phyloP scores from a whole-genome alignment of 2,329 filamentous ascomycete genomes.

The Fusarium xylarioides region DNA sequence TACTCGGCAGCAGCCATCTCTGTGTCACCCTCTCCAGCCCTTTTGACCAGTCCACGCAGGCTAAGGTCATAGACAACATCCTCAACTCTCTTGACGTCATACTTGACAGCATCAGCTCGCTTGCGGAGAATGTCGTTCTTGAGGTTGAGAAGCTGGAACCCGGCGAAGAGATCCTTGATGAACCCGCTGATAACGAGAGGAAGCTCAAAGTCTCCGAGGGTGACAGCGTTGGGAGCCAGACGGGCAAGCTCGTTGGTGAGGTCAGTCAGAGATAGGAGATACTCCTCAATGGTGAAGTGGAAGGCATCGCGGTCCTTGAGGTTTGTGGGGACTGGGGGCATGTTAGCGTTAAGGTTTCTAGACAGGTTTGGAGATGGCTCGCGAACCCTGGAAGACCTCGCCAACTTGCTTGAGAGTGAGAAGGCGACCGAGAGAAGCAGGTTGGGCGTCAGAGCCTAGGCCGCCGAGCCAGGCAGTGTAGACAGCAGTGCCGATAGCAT shows the following conservation, averaged over 20 bases:
- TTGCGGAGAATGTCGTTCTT: constrained; percentile 94
- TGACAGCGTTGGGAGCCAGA: constrained; percentile 90
- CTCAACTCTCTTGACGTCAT: constrained; percentile 96
- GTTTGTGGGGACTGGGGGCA: constrained; percentile 79
- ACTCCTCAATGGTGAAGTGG: constrained; percentile 97
- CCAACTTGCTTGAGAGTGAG: constrained; percentile 91
- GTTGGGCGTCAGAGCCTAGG: constrained; percentile 62
- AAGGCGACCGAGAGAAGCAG: constrained; percentile 69
- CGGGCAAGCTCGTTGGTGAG: constrained; percentile 91
- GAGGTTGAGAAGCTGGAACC: constrained; percentile 95
- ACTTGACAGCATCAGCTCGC: constrained; percentile 93
- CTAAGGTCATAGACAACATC: constrained; percentile 97
- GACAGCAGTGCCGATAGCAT: constrained; percentile 69
- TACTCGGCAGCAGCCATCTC: constrained; percentile 51
- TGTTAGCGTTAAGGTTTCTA: background rate
- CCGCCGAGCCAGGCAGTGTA: constrained; percentile 82
- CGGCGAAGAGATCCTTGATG: constrained; percentile 93
- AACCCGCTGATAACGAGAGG: constrained; percentile 90
- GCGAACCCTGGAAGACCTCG: constrained; percentile 74
- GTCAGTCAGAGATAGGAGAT: constrained; percentile 86
- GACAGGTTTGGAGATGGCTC: background rate
- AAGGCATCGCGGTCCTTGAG: constrained; percentile 90
- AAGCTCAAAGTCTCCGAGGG: constrained; percentile 84
- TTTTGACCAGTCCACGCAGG: constrained; percentile 80
- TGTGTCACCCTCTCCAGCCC: constrained; percentile 48